These are phyloP conservation scores for Trypanosoma theileri DNA, from an alignment of 208 protist genomes.

Conservation along the genomic window DNA sequence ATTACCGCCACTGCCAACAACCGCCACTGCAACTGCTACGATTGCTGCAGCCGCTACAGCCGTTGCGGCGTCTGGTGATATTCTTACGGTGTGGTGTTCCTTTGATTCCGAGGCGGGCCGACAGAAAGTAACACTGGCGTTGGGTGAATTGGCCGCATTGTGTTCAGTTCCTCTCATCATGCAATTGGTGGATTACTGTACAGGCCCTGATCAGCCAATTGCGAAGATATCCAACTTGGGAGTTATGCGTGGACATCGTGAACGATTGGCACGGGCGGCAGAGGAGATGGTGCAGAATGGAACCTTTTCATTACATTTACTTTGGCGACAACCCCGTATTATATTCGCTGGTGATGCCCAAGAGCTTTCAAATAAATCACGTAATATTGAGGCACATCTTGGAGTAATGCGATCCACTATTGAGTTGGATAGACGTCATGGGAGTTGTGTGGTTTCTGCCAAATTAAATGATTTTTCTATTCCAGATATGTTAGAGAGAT, in stretches of 20 bases:
- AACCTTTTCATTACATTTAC: slow-evolving; percentile 46
- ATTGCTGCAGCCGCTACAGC: background rate
- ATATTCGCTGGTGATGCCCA: slow-evolving; percentile 60
- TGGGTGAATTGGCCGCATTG: slow-evolving; percentile 64
- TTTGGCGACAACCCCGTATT: slow-evolving; percentile 78
- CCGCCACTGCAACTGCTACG: background rate
- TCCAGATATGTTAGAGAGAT: slow-evolving; percentile 63
- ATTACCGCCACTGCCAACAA: too few relatives aligned
- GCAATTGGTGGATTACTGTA: slow-evolving; percentile 72
- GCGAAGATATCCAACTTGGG: slow-evolving; percentile 76
- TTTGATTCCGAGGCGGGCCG: slow-evolving; percentile 44
- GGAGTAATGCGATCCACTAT: slow-evolving; percentile 67
- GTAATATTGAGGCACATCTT: slow-evolving; percentile 65
- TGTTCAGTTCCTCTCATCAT: slow-evolving; percentile 64
- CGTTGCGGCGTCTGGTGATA: background rate
- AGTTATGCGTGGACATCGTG: slow-evolving; percentile 78
- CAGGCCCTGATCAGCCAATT: slow-evolving; percentile 63
- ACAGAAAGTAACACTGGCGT: slow-evolving; percentile 50
- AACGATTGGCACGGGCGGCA: slow-evolving; percentile 56
- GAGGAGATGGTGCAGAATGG: slow-evolving; percentile 54
- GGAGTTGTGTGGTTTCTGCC: slow-evolving; percentile 36
- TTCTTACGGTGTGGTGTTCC: slow-evolving; percentile 37
- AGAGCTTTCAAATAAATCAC: slow-evolving; percentile 43
- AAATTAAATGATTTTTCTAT: slow-evolving; percentile 69
- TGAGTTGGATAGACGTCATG: slow-evolving; percentile 39